These are phyloP conservation scores for Xylaria grammica DNA, from an alignment of 495 filamentous ascomycete species.

Conservation along the genomic window DNA sequence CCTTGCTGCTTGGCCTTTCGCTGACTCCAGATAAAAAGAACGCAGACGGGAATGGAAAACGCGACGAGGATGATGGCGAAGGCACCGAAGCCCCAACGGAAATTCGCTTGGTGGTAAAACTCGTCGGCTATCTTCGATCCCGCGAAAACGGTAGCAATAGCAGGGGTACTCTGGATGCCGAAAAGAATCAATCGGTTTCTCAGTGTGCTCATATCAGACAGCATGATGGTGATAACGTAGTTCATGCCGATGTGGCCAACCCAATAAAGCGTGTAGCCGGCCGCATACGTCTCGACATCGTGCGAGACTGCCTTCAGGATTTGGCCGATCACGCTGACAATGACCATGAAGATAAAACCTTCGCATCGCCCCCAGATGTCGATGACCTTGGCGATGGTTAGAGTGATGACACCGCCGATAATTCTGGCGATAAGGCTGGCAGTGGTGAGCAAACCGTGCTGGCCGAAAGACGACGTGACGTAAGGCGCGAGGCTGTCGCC, in stretches of 20 bases:
- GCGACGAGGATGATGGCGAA: slow-evolving; percentile 59
- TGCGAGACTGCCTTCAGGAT: slow-evolving; percentile 50
- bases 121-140: slow-evolving; percentile 1
- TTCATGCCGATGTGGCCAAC: slow-evolving; percentile 51
- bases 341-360: slow-evolving; percentile 40
- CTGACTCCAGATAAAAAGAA: slow-evolving; percentile 55
- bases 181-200: slow-evolving; percentile 62
- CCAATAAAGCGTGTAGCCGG: slow-evolving; percentile 33
- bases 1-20: slow-evolving; percentile 50
- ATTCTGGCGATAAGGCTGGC: slow-evolving; percentile 49
- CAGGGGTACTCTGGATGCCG: slow-evolving; percentile 61
- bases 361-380: slow-evolving; percentile 59
- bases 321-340: slow-evolving; percentile 37
- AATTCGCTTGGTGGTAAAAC: slow-evolving; percentile 37
- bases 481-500: slow-evolving; percentile 42
- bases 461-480: slow-evolving; percentile 44
- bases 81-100: slow-evolving; percentile 64
- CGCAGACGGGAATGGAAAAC: slow-evolving; percentile 53
- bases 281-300: slow-evolving; percentile 39
- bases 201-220: slow-evolving; percentile 64
- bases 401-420: slow-evolving; percentile 59
- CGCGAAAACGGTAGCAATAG: slow-evolving; percentile 62
- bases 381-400: slow-evolving; percentile 64
- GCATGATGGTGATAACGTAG: slow-evolving; percentile 61
- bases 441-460: slow-evolving; percentile 44